phyloP scores from a whole-genome alignment of 495 filamentous ascomycete genomes.

The Neurospora cerealis region DNA sequence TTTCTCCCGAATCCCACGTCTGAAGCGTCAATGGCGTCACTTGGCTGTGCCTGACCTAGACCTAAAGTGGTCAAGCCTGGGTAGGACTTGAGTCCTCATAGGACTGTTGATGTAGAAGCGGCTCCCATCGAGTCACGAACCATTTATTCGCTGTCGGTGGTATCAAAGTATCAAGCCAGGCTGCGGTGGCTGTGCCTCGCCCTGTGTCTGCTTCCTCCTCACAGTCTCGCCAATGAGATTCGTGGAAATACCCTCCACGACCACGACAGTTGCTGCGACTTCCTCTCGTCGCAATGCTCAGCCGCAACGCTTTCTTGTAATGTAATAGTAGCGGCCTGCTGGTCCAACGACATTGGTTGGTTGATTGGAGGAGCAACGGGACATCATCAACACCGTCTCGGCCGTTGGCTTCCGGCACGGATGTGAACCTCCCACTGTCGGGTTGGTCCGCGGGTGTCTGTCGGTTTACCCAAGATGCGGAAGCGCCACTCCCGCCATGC shows the following conservation, averaged over 20 bases:
- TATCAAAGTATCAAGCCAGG: background rate
- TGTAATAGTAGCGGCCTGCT: background rate
- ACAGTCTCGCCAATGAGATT: background rate
- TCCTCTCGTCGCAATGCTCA: background rate
- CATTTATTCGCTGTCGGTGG: background rate
- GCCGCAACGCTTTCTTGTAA: background rate
- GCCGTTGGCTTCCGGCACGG: background rate
- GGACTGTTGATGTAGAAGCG: conserved; percentile 13
- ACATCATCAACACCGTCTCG: background rate
- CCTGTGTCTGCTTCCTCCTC: background rate
- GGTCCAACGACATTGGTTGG: background rate
- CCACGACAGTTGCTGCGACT: background rate
- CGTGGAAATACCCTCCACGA: background rate
- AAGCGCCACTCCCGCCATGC: background rate
- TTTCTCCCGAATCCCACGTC: conserved; percentile 1
- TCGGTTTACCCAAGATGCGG: background rate
- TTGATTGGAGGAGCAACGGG: background rate
- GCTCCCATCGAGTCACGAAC: background rate
- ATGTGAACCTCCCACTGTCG: background rate
- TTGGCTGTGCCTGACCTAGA: conserved; percentile 23
- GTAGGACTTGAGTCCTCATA: conserved; percentile 22
- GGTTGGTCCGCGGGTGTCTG: background rate
- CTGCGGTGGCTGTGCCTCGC: background rate
- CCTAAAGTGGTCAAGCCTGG: conserved; percentile 9
- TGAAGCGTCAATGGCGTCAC: conserved; percentile 5